Evolutionary conservation across 495 filamentous ascomycete genomes (phyloP), one percentile per base, ranked within the genome.

Genomic region (Aspergillus affinis): DNA sequence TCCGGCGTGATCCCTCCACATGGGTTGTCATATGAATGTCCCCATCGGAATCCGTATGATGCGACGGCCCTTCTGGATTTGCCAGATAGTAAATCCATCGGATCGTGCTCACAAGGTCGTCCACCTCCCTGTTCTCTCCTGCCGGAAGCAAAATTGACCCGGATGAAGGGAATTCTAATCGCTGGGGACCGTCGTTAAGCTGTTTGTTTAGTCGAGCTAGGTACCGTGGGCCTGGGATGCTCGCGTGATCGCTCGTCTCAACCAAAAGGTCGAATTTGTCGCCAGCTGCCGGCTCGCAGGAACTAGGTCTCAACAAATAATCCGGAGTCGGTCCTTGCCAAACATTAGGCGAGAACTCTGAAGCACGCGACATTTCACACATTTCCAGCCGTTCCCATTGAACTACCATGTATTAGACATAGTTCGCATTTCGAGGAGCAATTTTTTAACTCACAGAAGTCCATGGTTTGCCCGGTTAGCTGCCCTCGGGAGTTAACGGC

Each of bases 291-390:
- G 61, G 55, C n/a, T 62, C 61, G 20, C 62, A 67, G 7, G 55
- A 41, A 13, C 64, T 66, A 21, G 68, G 60, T 55, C 60, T 61
- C 30, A 72, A 53, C 6, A 78, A 68, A 12, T 83, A 80, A 63
- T 97, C 93, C 0, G 92, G 91, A 1, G 90, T 95, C 4, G 92
- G 90, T 0, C 94, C 94, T 50, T 97, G 78, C 87, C 88, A 98
- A 20, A 97, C 90, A 73, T 96, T 97, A 59, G 81, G 75, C 21
- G 89, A 85, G 49, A 97, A 93, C 71, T 96, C 91, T 3, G 92
- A 90, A 12, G 92, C 89, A 60, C 84, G 84, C 3, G 93, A 92
- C 93, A 98, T 97, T 57, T 81, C 80, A 71, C 86, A 90, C 94
- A 98, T 98, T 70, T 98, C 94, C 47, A 85, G 63, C 52, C 93